Evolutionary conservation across 2,329 filamentous ascomycete genomes (phyloP), one percentile per base, ranked within the genome.

Genomic region (Diaporthe citri): DNA sequence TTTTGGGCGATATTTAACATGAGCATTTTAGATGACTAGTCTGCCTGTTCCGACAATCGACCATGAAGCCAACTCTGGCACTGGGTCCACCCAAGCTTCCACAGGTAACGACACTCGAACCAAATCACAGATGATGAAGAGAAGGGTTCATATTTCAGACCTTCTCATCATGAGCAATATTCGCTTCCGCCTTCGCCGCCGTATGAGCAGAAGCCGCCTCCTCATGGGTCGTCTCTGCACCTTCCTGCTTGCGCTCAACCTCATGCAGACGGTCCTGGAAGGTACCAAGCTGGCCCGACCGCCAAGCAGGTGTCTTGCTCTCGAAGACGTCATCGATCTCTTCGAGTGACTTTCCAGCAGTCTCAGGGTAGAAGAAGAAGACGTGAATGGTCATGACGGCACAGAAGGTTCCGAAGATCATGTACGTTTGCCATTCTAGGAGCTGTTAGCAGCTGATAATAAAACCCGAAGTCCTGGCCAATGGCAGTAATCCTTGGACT

Each of bases 361-460:
- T 91, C 80, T 91, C 89, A 0, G 89, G 89, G 82, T 90, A 91
- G 66, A 87, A 78, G 77, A 91, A 90, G 80, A 87, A 87, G 39
- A 87, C 85, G 77, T 90, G 87, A 71, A 87, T 78, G 73, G 88
- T 87, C 82, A 88, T 88, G 51, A 81, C 78, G n/a, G 83, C 82
- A 77, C 87, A 88, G 80, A 89, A 89, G n/a, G 88, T 83, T 52
- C 84, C 88, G 73, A 90, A 90, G 25, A 89, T 79, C 72, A 88
- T 83, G 78, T 90, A 90, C 0, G 86, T 86, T 80, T 86, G 82
- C 88, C 88, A 90, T 60, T 84, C 60, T 55, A 39, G 3, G 2
- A 9, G 0, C 10, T 20, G n/a, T 69, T 51, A 69, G 64, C 46
- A 41, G 13, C 15, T 17, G 31, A 13, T n/a, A 41, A 28, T 15